Evolutionary conservation across 805 yeast genomes (phyloP), one percentile per base, ranked within the genome.

Genomic region (Ogataea wickerhamii): DNA sequence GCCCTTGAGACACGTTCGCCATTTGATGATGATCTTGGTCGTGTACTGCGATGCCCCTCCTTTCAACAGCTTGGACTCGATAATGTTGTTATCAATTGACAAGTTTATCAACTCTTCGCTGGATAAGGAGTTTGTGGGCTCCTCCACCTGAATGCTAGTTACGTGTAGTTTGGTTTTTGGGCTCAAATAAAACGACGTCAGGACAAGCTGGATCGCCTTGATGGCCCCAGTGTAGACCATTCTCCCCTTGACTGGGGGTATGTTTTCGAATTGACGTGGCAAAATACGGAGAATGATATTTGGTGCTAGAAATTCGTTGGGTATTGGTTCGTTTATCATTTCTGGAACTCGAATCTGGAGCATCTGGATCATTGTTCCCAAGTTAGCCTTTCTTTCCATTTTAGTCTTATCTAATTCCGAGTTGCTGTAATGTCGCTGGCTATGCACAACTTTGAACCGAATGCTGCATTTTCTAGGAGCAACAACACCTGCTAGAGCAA

Each of bases 191-290:
- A 82, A 66, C 22, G 76, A 76, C 3, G 78, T 74, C 24, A 79
- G 43, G 3, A 78, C 53, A 24, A 79, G 45, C 51, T 77, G 79
- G 3, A 80, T 52, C 1, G 85, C 70, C 47, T 78, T 79, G 41
- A 75, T 55, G 0, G 82, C 69, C 3, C 82, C 70, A 34, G 70
- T 66, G 55, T 80, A 82, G 11, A 80, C 66, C 13, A 69, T 63
- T 14, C 62, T 68, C 1, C 88, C 87, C 35, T 70, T 69, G 19
- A 82, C 58, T 10, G 62, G 60, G 2, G 88, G 88, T 11, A 80
- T 47, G 41, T 70, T 71, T 0, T 78, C 70, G 33, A 68, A 70
- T 31, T 74, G 71, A 1, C 70, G 61, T 0, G 88, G 88, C 25
- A 79, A 67, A 1, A 83, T 60, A 12, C 85, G 58, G 18, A 83